Evolutionary conservation across 345 rosid genomes (phyloP).

Genomic region (Syzygium jambos): DNA sequence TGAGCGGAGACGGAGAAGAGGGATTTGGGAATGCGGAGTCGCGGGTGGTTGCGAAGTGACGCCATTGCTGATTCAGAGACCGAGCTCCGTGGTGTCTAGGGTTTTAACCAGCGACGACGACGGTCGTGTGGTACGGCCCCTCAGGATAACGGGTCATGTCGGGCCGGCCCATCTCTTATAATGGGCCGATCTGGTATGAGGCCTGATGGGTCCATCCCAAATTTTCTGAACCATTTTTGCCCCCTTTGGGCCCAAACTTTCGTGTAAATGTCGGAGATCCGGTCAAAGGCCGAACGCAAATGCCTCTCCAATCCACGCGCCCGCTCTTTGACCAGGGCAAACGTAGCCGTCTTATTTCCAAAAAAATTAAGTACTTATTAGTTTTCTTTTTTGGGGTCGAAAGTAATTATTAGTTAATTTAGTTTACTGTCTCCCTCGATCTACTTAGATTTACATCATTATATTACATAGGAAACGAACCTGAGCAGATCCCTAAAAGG

Average conservation of each 20-base stretch:
- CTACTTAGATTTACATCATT: background rate
- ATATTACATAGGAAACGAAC: background rate
- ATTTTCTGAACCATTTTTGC: background rate
- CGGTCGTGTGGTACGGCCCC: background rate
- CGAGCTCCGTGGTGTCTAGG: background rate
- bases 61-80: constrained; percentile 5
- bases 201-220: background rate
- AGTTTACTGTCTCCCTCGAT: background rate
- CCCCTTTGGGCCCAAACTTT: background rate
- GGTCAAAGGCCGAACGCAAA: background rate
- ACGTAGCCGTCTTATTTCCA: background rate
- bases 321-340: background rate
- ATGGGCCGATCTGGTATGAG: background rate
- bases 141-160: background rate
- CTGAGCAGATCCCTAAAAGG: no score
- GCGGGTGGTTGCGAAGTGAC: constrained; percentile 7
- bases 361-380: background rate
- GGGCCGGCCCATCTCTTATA: background rate
- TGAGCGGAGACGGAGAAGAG: constrained; percentile 5
- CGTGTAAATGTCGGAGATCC: background rate
- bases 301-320: background rate
- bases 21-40: background rate
- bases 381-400: no score
- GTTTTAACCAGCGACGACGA: background rate
- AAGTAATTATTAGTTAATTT: no score